These are phyloP conservation scores for Curvularia sp. DNA, from an alignment of 2,329 filamentous ascomycete species.

Conservation along the genomic window DNA sequence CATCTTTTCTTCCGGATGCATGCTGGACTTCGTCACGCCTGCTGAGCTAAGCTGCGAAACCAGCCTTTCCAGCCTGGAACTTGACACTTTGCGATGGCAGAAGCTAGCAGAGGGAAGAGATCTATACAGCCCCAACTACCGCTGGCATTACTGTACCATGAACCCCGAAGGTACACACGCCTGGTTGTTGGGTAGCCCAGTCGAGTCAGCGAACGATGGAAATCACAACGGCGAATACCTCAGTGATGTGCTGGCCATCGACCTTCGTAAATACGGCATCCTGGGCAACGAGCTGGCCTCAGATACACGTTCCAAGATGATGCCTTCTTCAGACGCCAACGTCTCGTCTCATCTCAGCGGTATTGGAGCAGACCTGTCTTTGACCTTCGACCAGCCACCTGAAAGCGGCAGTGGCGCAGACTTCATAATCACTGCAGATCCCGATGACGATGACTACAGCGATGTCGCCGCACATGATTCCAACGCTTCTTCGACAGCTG, in stretches of 20 bases:
- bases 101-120: constrained; percentile 93
- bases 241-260: constrained; percentile 92
- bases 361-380: constrained; percentile 86
- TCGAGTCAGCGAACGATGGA: constrained; percentile 71
- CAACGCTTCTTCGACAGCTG: constrained; percentile 39
- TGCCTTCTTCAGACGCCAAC: constrained; percentile 61
- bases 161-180: constrained; percentile 95
- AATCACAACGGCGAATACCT: constrained; percentile 85
- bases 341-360: constrained; percentile 60
- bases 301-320: constrained; percentile 52
- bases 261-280: constrained; percentile 88
- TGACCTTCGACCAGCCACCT: constrained; percentile 84
- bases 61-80: constrained; percentile 85
- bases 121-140: constrained; percentile 88
- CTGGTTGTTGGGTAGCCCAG: constrained; percentile 92
- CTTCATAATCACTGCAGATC: constrained; percentile 87
- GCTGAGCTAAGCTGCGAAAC: constrained; percentile 91
- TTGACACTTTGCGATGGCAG: constrained; percentile 89
- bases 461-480: constrained; percentile 58
- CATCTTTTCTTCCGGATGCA: constrained; percentile 87
- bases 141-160: constrained; percentile 98
- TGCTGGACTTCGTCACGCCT: constrained; percentile 93
- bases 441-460: constrained; percentile 74
- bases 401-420: constrained; percentile 87
- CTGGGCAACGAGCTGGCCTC: constrained; percentile 74